Evolutionary conservation across 2,329 filamentous ascomycete genomes (phyloP).

Genomic region (Berkeleyomyces basicola): DNA sequence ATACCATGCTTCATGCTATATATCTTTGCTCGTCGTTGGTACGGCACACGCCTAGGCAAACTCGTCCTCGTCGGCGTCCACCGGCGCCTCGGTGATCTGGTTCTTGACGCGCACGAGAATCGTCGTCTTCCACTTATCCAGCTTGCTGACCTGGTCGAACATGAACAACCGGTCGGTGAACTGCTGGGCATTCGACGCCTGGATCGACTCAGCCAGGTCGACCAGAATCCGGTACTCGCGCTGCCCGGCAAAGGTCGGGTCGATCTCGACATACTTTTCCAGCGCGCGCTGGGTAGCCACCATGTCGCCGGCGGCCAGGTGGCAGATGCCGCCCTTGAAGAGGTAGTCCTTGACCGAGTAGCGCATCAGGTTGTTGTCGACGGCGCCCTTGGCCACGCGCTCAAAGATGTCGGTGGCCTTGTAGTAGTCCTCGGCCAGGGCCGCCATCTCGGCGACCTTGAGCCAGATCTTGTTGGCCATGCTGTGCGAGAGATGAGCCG

Average conservation of each 20-base stretch:
- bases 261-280: slow-evolving; percentile 65
- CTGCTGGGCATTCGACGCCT: slow-evolving; percentile 61
- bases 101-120: slow-evolving; percentile 71
- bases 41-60: slow-evolving; percentile 12
- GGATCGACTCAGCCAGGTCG: slow-evolving; percentile 60
- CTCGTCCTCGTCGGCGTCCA: slow-evolving; percentile 20
- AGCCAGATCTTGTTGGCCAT: slow-evolving; percentile 87
- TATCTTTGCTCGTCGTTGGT: neutral
- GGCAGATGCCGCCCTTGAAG: slow-evolving; percentile 83
- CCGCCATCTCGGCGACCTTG: slow-evolving; percentile 78
- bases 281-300: slow-evolving; percentile 66
- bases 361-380: slow-evolving; percentile 83
- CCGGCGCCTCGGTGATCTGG: slow-evolving; percentile 46
- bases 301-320: slow-evolving; percentile 56
- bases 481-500: slow-evolving; percentile 25
- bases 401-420: slow-evolving; percentile 72
- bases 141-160: slow-evolving; percentile 79
- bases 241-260: slow-evolving; percentile 58
- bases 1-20: neutral
- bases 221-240: slow-evolving; percentile 67
- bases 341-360: slow-evolving; percentile 94
- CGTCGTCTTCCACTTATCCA: slow-evolving; percentile 95
- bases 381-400: slow-evolving; percentile 58
- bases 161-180: slow-evolving; percentile 79
- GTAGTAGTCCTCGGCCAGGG: slow-evolving; percentile 68